phyloP scores from a whole-genome alignment of 331 rosid genomes.

The Acacia concinna region DNA sequence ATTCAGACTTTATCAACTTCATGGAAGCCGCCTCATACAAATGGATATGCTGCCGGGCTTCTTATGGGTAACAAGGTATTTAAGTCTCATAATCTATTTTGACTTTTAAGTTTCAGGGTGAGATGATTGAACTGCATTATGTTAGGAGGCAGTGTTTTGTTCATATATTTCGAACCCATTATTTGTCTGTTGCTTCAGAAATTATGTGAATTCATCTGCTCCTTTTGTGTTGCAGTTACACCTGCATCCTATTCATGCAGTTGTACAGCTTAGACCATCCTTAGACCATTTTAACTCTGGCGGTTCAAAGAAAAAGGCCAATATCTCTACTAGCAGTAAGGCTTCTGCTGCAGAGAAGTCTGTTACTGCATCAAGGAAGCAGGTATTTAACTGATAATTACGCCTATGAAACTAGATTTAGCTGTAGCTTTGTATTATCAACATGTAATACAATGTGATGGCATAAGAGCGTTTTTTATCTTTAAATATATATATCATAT shows the following conservation, averaged over 20 bases:
- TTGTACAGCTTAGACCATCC: constrained; percentile 82
- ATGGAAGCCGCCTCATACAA: constrained; percentile 65
- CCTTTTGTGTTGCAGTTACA: constrained; percentile 72
- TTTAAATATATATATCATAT: too few relatives aligned
- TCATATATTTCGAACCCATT: background rate
- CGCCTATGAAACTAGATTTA: background rate
- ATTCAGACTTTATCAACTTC: constrained; percentile 67
- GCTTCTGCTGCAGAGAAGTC: constrained; percentile 46
- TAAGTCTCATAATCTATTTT: constrained; percentile 19
- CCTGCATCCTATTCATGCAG: constrained; percentile 78
- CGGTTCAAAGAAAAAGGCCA: constrained; percentile 53
- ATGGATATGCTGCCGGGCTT: constrained; percentile 74
- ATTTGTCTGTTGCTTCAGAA: background rate
- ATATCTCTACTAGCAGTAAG: constrained; percentile 39
- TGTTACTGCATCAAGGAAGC: constrained; percentile 59
- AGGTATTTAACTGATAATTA: constrained; percentile 40
- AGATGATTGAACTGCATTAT: constrained; percentile 5
- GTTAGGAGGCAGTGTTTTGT: background rate
- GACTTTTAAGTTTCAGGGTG: constrained; percentile 17
- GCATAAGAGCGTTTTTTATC: background rate
- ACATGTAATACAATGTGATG: background rate
- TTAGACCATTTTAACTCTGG: constrained; percentile 57
- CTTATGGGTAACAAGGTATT: constrained; percentile 77
- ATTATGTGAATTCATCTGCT: constrained; percentile 15
- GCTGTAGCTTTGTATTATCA: background rate